Percentiles rank a stretch among this genome's conserved stretches.
Conservation (phyloP, 352 stramenopile genomes). For the Phytophthora fragariae region DNA sequence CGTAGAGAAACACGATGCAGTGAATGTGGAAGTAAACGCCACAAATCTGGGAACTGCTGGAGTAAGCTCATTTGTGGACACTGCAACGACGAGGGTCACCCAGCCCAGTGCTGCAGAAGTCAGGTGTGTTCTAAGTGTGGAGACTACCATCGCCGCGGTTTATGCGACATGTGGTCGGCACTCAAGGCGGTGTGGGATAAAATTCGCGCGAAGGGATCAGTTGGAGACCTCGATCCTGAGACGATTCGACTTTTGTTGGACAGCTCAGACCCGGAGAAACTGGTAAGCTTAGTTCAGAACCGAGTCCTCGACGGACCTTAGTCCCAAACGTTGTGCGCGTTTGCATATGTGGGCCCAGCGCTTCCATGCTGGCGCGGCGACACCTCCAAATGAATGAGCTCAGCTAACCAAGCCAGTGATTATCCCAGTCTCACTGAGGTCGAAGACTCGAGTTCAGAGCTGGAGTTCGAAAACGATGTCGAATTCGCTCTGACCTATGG, state of each 20-base stretch:
- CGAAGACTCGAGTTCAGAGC: neutral
- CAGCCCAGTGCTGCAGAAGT: conserved; percentile 2
- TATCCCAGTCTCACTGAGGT: neutral
- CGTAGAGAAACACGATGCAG: neutral
- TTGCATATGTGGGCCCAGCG: conserved; percentile 20
- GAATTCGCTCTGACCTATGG: neutral
- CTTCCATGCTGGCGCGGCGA: neutral
- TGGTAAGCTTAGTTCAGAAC: conserved; percentile 18
- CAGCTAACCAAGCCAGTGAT: neutral
- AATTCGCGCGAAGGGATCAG: too few species aligned
- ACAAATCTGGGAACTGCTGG: neutral
- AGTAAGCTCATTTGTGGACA: conserved; percentile 1
- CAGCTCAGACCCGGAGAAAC: neutral
- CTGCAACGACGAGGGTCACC: conserved; percentile 12
- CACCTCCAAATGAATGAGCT: neutral
- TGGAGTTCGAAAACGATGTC: neutral
- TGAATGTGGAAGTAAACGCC: too few species aligned
- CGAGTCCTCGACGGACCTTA: conserved; percentile 21
- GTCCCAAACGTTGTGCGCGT: conserved; percentile 1
- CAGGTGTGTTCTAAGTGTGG: conserved; percentile 7
- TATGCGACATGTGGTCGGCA: neutral
- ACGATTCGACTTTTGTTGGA: neutral
- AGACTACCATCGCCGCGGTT: neutral
- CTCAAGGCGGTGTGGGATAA: too few species aligned
- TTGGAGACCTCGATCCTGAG: neutral